Base-by-base conservation (phyloP, 2,329 filamentous ascomycete genomes). In the Alternaria consortialis region DNA sequence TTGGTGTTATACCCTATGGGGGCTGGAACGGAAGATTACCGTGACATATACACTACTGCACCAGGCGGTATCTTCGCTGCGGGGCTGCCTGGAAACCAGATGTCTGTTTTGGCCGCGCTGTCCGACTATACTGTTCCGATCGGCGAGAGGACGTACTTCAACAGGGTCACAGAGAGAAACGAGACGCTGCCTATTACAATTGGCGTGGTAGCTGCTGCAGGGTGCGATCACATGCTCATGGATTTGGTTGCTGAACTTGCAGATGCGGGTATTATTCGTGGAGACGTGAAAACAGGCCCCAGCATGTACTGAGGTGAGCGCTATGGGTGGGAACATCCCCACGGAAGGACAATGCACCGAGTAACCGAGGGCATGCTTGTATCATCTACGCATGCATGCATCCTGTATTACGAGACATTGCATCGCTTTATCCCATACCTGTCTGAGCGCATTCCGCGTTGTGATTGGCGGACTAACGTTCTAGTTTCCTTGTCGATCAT, bases 381-480 rank as follows among this genome's bases (percentile, higher is more conserved):
- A 29, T 27, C 15, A 40, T 7, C 36, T 31, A 37, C 23, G 15
- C 25, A 27, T 40, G 37, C 34, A 39, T 17, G 3, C 4, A 25
- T 34, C 11, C 7, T n/a, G 20, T 31, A 48, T 25, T 17, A 13
- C 23, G 29, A 29, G 48, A 52, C 31, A 48, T 12, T 25, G 29
- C 32, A 23, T 36, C 31, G n/a, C 29, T 34, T 34, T 27, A 17
- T n/a, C 23, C 31, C 20, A 36, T 50, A 23, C 37, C 17, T 6
- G 17, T 50, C 32, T 15, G 7, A 15, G 31, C 27, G 46, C 31
- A 17, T 17, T 7, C 23, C 6, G 15, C 17, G 27, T 27, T 27
- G 17, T 56, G 53, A 68, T 68, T 68, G 66, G 66, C 62, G 66
- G 66, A 65, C 47, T 48, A 23, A 27, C 27, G 43, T 20, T 27